Evolutionary conservation across 495 filamentous ascomycete species (phyloP), one percentile per base, ranked within the genome.

Genomic region (Hyphodiscus hymeniophilus): DNA sequence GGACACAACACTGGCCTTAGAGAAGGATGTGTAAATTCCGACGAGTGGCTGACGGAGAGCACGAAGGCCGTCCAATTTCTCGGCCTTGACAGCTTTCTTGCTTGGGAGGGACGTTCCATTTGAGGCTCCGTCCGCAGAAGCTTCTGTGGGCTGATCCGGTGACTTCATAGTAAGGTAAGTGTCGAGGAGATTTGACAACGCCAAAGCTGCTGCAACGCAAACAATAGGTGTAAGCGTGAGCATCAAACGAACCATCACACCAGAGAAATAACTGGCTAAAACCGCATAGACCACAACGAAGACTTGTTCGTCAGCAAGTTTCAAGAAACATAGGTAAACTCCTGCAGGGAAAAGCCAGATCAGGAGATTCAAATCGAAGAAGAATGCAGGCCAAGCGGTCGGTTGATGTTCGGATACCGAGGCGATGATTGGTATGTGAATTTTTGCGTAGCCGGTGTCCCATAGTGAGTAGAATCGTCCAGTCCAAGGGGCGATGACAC

Each of bases 361-460:
- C 51, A 99, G 73, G 73, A 99, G 79, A 68, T 94, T 95, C 55
- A 99, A 75, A 58, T 99, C 94, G 65, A 99, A 99, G 71, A 97
- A 99, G 78, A 96, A 99, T 28, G 94, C 89, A 7, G 94, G 94
- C 94, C 94, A 99, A n/a, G 94, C 94, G 21, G 94, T 99, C 11
- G 94, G 94, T 65, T 99, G 94, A 74, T 99, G 94, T 65, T 99
- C 94, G 7, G 94, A 99, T 22, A 99, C 94, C 2, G 92, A 97
- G 20, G 94, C 94, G 66, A 99, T 99, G 60, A 99, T 99, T 28
- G 94, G 94, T 62, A 99, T 99, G 57, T 99, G 94, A 50, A 97
- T 94, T 71, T 99, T 99, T 56, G 94, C 94, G 63, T 99, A 99
- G 56, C 87, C 88, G 8, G 94, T 99, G 66, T 99, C 94, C 90